These are phyloP conservation scores for Trypanosoma cruzi DNA, from an alignment of 208 protist species.

Conservation along the genomic window DNA sequence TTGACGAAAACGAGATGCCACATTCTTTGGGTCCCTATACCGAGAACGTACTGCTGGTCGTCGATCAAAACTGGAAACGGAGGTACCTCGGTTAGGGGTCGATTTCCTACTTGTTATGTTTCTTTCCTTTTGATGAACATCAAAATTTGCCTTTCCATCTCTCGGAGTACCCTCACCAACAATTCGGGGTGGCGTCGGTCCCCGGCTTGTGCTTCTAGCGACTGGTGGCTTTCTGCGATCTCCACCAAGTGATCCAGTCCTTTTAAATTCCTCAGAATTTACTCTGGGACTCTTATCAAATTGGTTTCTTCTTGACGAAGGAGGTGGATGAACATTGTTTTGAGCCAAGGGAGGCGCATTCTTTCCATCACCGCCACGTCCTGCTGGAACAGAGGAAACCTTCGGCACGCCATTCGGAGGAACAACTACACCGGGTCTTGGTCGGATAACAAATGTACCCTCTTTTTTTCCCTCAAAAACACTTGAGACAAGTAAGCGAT, in stretches of 20 bases:
- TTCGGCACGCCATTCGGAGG: constrained; percentile 2
- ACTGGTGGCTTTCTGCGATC: constrained; percentile 1
- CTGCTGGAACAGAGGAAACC: not conserved
- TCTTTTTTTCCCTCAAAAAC: constrained; percentile 25
- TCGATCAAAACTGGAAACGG: constrained; percentile 1
- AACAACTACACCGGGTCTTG: constrained; percentile 20
- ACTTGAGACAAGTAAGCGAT: constrained; percentile 19
- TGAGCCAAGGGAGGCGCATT: not conserved
- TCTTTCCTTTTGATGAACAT: not conserved
- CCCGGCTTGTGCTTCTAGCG: not conserved
- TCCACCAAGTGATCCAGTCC: not conserved
- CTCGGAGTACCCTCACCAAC: not conserved
- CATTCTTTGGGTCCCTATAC: not conserved
- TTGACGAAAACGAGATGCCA: constrained; percentile 23
- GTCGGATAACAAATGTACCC: constrained; percentile 29
- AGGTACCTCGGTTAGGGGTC: constrained; percentile 14
- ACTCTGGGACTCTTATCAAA: constrained; percentile 68
- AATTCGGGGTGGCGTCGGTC: not conserved
- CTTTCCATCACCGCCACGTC: not conserved
- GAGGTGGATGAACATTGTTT: constrained; percentile 1
- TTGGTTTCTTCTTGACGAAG: constrained; percentile 12
- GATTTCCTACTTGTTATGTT: not conserved
- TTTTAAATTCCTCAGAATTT: constrained; percentile 8
- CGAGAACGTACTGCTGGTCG: not conserved
- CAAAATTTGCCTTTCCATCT: not conserved